Evolutionary conservation across 495 filamentous ascomycete genomes (phyloP).

Genomic region (Lophiotrema nucula): DNA sequence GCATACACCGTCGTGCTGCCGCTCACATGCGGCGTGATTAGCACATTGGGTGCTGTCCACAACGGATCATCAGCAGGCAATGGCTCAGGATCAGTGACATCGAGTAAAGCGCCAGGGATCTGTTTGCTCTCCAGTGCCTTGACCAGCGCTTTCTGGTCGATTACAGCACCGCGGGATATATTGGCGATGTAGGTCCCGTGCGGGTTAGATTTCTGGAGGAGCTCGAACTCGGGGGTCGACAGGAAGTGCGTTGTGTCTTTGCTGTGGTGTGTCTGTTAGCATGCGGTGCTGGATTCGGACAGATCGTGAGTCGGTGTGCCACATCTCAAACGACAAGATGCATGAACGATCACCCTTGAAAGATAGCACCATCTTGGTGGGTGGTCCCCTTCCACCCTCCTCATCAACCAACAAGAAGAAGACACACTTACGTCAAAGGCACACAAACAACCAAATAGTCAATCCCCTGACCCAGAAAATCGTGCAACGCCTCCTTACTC

Average conservation of each 20-base stretch:
- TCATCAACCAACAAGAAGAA: too few relatives aligned
- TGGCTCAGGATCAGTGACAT: conserved; percentile 87
- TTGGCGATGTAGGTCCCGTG: conserved; percentile 78
- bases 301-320: too few relatives aligned
- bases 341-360: neutral
- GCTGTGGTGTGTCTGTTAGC: conserved; percentile 18
- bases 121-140: conserved; percentile 53
- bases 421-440: conserved; percentile 58
- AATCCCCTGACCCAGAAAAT: conserved; percentile 67
- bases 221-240: conserved; percentile 61
- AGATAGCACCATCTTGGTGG: too few relatives aligned
- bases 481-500: conserved; percentile 56
- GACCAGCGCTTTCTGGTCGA: conserved; percentile 69
- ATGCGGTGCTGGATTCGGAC: neutral
- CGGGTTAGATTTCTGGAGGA: conserved; percentile 56
- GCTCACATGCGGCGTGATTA: conserved; percentile 80
- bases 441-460: conserved; percentile 75
- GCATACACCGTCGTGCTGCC: conserved; percentile 59
- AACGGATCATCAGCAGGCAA: conserved; percentile 67
- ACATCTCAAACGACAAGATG: neutral
- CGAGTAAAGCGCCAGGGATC: conserved; percentile 72
- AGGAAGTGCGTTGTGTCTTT: conserved; percentile 63
- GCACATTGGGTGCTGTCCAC: conserved; percentile 71
- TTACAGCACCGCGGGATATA: conserved; percentile 68
- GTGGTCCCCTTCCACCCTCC: too few relatives aligned